Percentiles rank a stretch among this genome's conserved stretches.
Evolutionary conservation across 768 basidiomycete species (phyloP).

Genomic region (Chalciporus sphaerocephalus): DNA sequence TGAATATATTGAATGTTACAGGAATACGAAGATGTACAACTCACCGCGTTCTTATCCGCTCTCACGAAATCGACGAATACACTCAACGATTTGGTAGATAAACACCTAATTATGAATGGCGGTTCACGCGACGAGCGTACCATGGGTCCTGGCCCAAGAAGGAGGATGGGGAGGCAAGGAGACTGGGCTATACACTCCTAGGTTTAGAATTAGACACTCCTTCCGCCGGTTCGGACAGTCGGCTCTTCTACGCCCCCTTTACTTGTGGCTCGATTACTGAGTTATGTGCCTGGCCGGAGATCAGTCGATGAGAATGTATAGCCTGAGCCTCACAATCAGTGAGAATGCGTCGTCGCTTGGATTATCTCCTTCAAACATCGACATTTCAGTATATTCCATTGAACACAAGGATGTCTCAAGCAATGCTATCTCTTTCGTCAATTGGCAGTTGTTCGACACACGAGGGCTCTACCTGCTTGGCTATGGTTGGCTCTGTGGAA

Average conservation of each 20-base stretch:
- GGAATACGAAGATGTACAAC: constrained; percentile 96
- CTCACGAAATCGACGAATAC: constrained; percentile 86
- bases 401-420: neutral
- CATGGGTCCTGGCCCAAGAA: constrained; percentile 43
- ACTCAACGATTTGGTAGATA: constrained; percentile 86
- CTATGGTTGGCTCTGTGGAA: constrained; percentile 65
- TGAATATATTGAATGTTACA: constrained; percentile 28
- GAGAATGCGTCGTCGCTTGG: no score
- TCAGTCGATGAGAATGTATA: neutral
- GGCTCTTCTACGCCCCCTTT: neutral
- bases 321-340: neutral
- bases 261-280: neutral
- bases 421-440: neutral
- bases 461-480: constrained; percentile 46
- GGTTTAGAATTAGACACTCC: neutral
- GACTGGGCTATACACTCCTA: constrained; percentile 57
- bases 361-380: no score
- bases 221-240: neutral
- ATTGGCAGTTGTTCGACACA: neutral
- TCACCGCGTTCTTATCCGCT: constrained; percentile 83
- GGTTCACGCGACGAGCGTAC: constrained; percentile 48
- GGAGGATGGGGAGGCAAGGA: constrained; percentile 48
- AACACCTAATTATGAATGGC: constrained; percentile 60
- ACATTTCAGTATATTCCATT: neutral
- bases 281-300: neutral